These are phyloP conservation scores for Kodamaea nitidulidarum DNA, from an alignment of 805 yeast genomes.

Conservation along the genomic window DNA sequence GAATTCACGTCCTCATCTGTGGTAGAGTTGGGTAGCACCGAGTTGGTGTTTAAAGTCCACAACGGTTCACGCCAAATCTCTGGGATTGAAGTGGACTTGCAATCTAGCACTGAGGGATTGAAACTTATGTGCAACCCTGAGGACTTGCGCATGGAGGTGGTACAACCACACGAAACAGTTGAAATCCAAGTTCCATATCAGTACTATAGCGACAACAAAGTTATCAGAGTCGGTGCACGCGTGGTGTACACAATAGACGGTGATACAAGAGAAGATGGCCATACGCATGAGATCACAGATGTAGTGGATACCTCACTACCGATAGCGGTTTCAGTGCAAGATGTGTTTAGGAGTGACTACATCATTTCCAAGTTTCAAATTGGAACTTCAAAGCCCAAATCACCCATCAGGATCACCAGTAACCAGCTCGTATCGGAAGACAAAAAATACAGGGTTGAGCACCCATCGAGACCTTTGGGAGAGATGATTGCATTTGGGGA, in stretches of 20 bases:
- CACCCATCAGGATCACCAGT: constrained; percentile 51
- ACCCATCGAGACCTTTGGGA: constrained; percentile 14
- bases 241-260: constrained; percentile 20
- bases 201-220: constrained; percentile 26
- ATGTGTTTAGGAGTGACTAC: constrained; percentile 55
- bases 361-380: constrained; percentile 67
- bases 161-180: constrained; percentile 6
- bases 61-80: constrained; percentile 28
- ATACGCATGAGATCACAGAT: constrained; percentile 17
- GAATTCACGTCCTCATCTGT: constrained; percentile 22
- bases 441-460: constrained; percentile 21
- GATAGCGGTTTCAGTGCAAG: constrained; percentile 76
- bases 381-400: constrained; percentile 48
- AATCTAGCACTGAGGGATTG: neutral
- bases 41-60: constrained; percentile 21
- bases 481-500: constrained; percentile 56
- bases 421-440: constrained; percentile 36
- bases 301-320: constrained; percentile 52
- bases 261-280: constrained; percentile 17
- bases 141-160: neutral
- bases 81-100: neutral
- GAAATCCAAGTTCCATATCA: constrained; percentile 31
- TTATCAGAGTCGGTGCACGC: constrained; percentile 18
- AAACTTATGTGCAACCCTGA: neutral
- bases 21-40: constrained; percentile 27